Conservation (phyloP, 257 asterid species). For the Galeopsis tetrahit region DNA sequence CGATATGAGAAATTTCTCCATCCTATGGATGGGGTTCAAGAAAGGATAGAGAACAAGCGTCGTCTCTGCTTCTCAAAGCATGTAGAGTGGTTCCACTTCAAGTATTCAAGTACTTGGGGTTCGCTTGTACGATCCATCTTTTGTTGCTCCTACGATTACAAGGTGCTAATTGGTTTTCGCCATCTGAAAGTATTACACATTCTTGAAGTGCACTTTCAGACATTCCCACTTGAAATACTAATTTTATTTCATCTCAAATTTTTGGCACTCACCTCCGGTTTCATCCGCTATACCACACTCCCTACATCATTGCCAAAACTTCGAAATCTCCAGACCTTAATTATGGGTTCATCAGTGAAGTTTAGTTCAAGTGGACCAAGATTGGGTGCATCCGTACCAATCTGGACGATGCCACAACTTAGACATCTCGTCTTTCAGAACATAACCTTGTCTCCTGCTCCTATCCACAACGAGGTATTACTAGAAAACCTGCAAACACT, state of each 20-base stretch:
- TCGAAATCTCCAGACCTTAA: slow-evolving; percentile 25
- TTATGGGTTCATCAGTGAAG: slow-evolving; percentile 13
- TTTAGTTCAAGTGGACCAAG: neutral
- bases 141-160: slow-evolving; percentile 19
- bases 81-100: slow-evolving; percentile 30
- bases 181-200: slow-evolving; percentile 22
- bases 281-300: slow-evolving; percentile 27
- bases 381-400: slow-evolving; percentile 1
- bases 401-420: slow-evolving; percentile 31
- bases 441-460: slow-evolving; percentile 25
- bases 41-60: slow-evolving; percentile 17
- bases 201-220: slow-evolving; percentile 28
- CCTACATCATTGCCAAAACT: slow-evolving; percentile 31
- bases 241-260: slow-evolving; percentile 12
- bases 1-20: slow-evolving; percentile 14
- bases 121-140: slow-evolving; percentile 22
- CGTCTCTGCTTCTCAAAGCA: slow-evolving; percentile 32
- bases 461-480: neutral
- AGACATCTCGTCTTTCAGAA: slow-evolving; percentile 30
- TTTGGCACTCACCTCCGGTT: slow-evolving; percentile 14
- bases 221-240: slow-evolving; percentile 27
- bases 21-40: slow-evolving; percentile 29
- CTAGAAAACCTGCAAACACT: slow-evolving; percentile 28
- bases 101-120: slow-evolving; percentile 3
- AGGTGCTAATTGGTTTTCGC: slow-evolving; percentile 5